A percentile compares a stretch with the other conserved stretches of the same genome.
Evolutionary conservation across 768 basidiomycete genomes (phyloP).

Genomic region (Daedaleopsis sinensis): DNA sequence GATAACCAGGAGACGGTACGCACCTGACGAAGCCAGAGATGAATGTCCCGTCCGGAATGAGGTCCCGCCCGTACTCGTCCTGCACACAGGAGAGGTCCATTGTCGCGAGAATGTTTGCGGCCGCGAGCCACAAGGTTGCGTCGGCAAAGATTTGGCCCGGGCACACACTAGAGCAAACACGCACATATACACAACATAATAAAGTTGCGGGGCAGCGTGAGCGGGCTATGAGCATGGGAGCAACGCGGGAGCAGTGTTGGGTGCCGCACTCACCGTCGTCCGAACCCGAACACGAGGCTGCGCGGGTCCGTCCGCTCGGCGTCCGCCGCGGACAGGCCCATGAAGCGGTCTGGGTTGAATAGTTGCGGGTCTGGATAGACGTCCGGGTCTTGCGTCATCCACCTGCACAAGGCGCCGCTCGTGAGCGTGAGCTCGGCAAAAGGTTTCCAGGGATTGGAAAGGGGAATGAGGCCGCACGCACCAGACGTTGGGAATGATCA

Average conservation of each 20-base stretch:
- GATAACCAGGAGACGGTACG: neutral
- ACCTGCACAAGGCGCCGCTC: constrained; percentile 10
- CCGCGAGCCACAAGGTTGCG: constrained; percentile 26
- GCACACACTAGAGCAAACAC: constrained; percentile 24
- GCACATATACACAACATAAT: too few relatives aligned
- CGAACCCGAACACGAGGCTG: constrained; percentile 23
- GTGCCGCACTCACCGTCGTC: constrained; percentile 14
- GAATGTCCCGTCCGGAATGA: constrained; percentile 43
- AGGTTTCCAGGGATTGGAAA: neutral
- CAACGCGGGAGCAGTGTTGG: neutral
- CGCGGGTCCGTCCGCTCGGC: constrained; percentile 7
- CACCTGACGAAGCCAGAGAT: constrained; percentile 35
- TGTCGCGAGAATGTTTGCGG: constrained; percentile 29
- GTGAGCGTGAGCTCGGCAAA: neutral
- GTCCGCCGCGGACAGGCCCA: constrained; percentile 11
- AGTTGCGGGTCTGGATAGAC: constrained; percentile 24
- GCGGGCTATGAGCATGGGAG: neutral
- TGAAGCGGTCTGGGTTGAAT: constrained; percentile 27
- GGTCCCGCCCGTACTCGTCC: constrained; percentile 44
- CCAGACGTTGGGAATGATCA: constrained; percentile 29
- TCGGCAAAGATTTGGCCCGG: constrained; percentile 31
- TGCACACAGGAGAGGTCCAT: constrained; percentile 25
- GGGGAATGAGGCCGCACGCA: neutral
- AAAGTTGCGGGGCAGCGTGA: too few relatives aligned
- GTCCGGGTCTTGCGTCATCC: constrained; percentile 20